A percentile compares a stretch with the other conserved stretches of the same genome.
Evolutionary conservation across 2,329 filamentous ascomycete genomes (phyloP).

Genomic region (Rhynchosporium graminicola): DNA sequence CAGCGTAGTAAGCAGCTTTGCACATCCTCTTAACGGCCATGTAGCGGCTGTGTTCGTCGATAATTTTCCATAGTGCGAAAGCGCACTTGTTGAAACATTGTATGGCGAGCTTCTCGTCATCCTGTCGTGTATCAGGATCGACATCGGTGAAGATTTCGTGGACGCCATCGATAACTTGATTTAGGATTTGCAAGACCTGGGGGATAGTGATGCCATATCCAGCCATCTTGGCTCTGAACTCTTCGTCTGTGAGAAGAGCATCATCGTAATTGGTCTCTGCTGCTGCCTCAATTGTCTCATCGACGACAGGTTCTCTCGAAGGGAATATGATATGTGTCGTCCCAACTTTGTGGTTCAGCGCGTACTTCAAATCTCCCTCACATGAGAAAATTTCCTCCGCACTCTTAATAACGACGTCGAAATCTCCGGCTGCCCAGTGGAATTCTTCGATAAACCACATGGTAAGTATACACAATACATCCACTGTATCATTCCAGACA

Average conservation of each 20-base stretch:
- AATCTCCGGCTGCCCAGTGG: neutral
- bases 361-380: neutral
- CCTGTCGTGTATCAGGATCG: too few relatives aligned
- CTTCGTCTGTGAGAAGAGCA: too few relatives aligned
- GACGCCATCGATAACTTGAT: too few relatives aligned
- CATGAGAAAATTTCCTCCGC: neutral
- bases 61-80: neutral
- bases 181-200: too few relatives aligned
- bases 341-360: neutral
- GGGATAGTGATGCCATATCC: too few relatives aligned
- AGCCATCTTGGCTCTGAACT: too few relatives aligned
- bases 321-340: neutral
- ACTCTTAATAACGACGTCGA: neutral
- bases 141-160: too few relatives aligned
- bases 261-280: too few relatives aligned
- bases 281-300: neutral
- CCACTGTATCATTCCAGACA: too few relatives aligned
- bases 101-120: too few relatives aligned
- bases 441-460: slow-evolving; percentile 2
- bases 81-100: neutral
- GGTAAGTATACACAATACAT: neutral
- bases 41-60: neutral
- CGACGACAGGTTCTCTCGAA: neutral
- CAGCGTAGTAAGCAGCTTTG: too few relatives aligned
- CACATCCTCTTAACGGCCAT: too few relatives aligned